A percentile compares a stretch with the other conserved stretches of the same genome.
Evolutionary conservation across 2,329 filamentous ascomycete species (phyloP).

Genomic region (Clonostachys rosea): DNA sequence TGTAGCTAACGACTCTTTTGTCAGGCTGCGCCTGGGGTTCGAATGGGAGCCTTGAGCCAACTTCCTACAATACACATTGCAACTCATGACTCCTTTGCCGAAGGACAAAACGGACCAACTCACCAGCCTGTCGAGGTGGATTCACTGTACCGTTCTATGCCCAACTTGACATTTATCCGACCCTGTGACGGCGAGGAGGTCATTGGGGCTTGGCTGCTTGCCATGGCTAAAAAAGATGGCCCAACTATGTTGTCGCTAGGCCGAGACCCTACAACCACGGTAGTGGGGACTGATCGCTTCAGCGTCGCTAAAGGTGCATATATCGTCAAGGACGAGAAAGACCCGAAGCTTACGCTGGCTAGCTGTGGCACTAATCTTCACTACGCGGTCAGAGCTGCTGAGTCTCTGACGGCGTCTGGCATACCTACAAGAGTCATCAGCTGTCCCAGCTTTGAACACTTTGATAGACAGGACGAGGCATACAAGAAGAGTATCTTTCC

Average conservation of each 20-base stretch:
- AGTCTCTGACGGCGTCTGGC: background rate
- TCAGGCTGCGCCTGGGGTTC: conserved; percentile 33
- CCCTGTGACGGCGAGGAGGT: conserved; percentile 48
- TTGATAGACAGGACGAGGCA: background rate
- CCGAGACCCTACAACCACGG: background rate
- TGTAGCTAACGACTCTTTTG: conserved; percentile 10
- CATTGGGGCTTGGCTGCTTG: conserved; percentile 33
- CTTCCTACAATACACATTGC: conserved; percentile 46
- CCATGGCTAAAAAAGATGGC: conserved; percentile 1
- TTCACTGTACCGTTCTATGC: conserved; percentile 48
- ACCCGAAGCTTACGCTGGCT: background rate
- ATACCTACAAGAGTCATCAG: background rate
- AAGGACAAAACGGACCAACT: conserved; percentile 49
- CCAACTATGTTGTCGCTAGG: background rate
- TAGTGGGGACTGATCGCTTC: no score
- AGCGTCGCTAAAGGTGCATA: no score
- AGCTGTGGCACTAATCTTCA: background rate
- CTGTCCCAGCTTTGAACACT: background rate
- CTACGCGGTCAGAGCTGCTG: background rate
- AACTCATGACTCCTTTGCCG: conserved; percentile 49
- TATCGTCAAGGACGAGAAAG: background rate
- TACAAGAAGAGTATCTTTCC: background rate
- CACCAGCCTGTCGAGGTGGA: conserved; percentile 50
- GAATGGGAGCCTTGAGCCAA: conserved; percentile 45
- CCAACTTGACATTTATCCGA: conserved; percentile 46